phyloP scores from a whole-genome alignment of 306 rosid genomes.

The Canavalia ensiformis region DNA sequence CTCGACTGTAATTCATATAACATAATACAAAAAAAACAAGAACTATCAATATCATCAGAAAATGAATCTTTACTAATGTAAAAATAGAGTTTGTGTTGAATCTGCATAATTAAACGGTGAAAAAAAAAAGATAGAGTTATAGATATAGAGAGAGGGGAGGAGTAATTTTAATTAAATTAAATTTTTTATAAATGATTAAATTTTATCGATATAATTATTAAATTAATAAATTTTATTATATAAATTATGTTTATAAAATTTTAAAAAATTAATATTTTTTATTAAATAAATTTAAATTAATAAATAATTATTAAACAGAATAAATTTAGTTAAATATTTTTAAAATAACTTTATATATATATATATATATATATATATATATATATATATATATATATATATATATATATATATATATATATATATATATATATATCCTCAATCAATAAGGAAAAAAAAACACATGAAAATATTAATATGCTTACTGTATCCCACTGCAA shows the following conservation, averaged over 20 bases:
- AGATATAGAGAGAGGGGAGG: too few relatives aligned
- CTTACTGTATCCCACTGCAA: slow-evolving; percentile 98
- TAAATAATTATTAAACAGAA: too few relatives aligned
- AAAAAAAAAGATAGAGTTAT: background rate
- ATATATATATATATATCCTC: background rate
- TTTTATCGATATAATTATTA: too few relatives aligned
- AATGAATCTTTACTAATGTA: background rate
- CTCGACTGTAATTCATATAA: slow-evolving; percentile 71
- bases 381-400: background rate
- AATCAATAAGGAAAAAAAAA: slow-evolving; percentile 5
- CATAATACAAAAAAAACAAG: slow-evolving; percentile 17
- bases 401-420: background rate
- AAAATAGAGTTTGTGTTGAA: background rate
- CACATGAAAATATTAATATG: background rate
- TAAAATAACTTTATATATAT: too few relatives aligned
- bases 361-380: background rate
- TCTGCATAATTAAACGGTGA: background rate
- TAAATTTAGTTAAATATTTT: too few relatives aligned
- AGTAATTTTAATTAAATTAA: too few relatives aligned
- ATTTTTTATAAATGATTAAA: too few relatives aligned
- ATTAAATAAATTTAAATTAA: too few relatives aligned
- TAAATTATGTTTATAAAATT: too few relatives aligned
- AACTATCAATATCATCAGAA: background rate
- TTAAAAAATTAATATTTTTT: too few relatives aligned
- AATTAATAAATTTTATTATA: too few relatives aligned